Evolutionary conservation across 805 yeast species (phyloP).

Genomic region (Candida alai): DNA sequence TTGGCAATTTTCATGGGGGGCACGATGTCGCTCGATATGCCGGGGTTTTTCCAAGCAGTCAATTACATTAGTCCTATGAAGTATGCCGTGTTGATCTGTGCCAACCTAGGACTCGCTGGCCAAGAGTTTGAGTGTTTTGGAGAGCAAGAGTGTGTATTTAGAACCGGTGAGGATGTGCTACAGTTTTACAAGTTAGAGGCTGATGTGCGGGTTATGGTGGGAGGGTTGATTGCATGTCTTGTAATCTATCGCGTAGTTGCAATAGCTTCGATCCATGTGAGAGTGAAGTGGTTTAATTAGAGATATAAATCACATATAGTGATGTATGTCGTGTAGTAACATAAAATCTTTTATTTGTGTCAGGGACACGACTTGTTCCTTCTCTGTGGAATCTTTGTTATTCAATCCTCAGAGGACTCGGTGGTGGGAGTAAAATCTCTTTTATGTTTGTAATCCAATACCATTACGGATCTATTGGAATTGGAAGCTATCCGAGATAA

Average conservation of each 20-base stretch:
- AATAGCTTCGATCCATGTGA: constrained; percentile 18
- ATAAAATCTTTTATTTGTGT: too few relatives aligned
- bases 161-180: constrained; percentile 31
- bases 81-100: constrained; percentile 59
- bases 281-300: constrained; percentile 18
- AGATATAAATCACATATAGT: too few relatives aligned
- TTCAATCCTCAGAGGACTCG: too few relatives aligned
- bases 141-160: constrained; percentile 21
- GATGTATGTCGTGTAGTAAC: too few relatives aligned
- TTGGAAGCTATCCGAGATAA: too few relatives aligned
- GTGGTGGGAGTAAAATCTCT: too few relatives aligned
- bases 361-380: too few relatives aligned
- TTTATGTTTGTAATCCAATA: too few relatives aligned
- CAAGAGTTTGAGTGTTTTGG: constrained; percentile 48
- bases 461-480: too few relatives aligned
- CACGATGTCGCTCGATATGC: constrained; percentile 74
- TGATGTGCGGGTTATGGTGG: constrained; percentile 25
- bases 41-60: constrained; percentile 59
- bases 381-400: too few relatives aligned
- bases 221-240: constrained; percentile 34
- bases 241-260: constrained; percentile 33
- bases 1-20: constrained; percentile 85
- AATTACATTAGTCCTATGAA: constrained; percentile 78
- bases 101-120: constrained; percentile 55
- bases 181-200: constrained; percentile 26